A percentile compares a stretch with the other conserved stretches of the same genome.
Conservation (phyloP, 2,329 filamentous ascomycete species). For the Apiospora aurea region DNA sequence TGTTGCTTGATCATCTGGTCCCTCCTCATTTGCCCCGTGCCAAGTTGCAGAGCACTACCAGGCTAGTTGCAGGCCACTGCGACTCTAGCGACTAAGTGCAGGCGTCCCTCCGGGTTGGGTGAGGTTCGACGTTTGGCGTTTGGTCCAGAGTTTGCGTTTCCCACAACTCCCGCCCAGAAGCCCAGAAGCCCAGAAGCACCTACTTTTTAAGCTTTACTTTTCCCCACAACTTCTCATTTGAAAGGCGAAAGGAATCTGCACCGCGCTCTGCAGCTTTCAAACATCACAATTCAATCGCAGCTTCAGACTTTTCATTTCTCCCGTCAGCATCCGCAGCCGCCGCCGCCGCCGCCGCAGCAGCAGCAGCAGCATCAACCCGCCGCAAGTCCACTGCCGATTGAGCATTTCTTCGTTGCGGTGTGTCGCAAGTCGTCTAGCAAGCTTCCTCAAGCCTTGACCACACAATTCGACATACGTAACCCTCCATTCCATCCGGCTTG, state of each 20-base stretch:
- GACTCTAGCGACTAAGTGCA: too few relatives aligned
- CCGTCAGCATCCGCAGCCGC: conserved; percentile 5
- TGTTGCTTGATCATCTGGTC: background rate
- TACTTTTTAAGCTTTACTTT: conserved; percentile 20
- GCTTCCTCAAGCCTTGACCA: background rate
- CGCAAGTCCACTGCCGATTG: conserved; percentile 15
- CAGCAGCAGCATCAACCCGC: conserved; percentile 6
- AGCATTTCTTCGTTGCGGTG: conserved; percentile 5
- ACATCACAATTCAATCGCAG: conserved; percentile 17
- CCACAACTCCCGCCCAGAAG: background rate
- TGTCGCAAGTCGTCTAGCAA: conserved; percentile 6
- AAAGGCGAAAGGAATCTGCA: conserved; percentile 20
- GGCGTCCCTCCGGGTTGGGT: background rate
- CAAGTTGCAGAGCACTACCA: background rate
- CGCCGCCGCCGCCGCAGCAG: background rate
- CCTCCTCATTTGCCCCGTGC: conserved; percentile 10
- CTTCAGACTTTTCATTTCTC: conserved; percentile 8
- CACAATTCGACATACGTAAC: conserved; percentile 16
- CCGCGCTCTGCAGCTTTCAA: conserved; percentile 9
- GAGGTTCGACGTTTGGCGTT: background rate
- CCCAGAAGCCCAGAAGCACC: conserved; percentile 3
- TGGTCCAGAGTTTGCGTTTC: background rate
- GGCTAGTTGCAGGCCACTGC: background rate
- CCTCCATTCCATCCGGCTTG: conserved; percentile 16
- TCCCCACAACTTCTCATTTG: conserved; percentile 19